Conservation (phyloP, 306 rosid species). For the Ziziphus jujuba region DNA sequence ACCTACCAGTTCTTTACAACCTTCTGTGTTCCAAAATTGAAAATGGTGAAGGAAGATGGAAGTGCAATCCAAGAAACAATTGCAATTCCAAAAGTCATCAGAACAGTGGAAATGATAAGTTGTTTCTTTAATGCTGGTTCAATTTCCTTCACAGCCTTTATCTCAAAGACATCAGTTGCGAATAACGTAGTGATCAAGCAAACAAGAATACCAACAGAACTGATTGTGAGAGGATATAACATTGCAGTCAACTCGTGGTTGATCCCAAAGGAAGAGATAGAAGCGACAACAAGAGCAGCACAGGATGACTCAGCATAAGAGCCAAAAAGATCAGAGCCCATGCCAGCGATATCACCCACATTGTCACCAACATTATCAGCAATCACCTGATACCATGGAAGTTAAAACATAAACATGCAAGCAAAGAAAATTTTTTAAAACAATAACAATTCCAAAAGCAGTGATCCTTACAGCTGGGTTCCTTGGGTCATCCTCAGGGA, state of each 20-base stretch:
- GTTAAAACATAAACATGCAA: background rate
- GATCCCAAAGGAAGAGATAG: conserved; percentile 92
- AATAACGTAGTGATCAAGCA: conserved; percentile 88
- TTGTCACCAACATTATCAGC: conserved; percentile 98
- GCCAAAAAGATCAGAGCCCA: conserved; percentile 98
- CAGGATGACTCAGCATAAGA: conserved; percentile 98
- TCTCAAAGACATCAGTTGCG: conserved; percentile 95
- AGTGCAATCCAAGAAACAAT: conserved; percentile 75
- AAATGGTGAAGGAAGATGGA: conserved; percentile 84
- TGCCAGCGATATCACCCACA: conserved; percentile 98
- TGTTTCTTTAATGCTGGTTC: conserved; percentile 91
- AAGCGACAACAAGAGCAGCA: conserved; percentile 98
- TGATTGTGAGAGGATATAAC: conserved; percentile 82
- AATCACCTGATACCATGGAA: conserved; percentile 61
- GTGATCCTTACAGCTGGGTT: conserved; percentile 83
- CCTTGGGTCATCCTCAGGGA: conserved; percentile 97
- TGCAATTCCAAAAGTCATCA: conserved; percentile 84
- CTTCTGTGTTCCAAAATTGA: conserved; percentile 81
- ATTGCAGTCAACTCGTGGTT: conserved; percentile 84
- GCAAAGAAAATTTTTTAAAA: background rate
- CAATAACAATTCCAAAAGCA: background rate
- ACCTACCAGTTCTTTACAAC: conserved; percentile 74
- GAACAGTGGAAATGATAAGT: conserved; percentile 75
- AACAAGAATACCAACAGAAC: conserved; percentile 83
- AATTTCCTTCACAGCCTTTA: conserved; percentile 87